phyloP scores from a whole-genome alignment of 345 rosid species.

The Triadica sebifera region DNA sequence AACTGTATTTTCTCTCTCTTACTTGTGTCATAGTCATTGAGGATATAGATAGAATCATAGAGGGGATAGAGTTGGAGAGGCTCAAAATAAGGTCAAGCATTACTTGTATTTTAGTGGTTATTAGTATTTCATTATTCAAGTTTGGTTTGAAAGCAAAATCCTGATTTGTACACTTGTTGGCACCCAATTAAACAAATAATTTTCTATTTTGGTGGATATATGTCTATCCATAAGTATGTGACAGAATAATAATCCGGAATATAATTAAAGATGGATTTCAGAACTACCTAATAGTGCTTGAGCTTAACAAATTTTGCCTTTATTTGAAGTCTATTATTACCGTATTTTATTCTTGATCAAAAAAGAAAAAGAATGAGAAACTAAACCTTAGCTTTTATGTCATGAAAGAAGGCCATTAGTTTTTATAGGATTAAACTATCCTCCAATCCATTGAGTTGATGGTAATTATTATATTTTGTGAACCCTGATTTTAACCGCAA shows the following conservation, averaged over 20 bases:
- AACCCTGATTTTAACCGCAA: too few species aligned
- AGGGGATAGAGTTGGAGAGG: conserved; percentile 40
- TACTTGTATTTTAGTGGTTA: background rate
- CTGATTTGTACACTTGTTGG: background rate
- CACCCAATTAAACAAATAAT: background rate
- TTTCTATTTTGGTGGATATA: background rate
- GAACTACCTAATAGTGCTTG: too few species aligned
- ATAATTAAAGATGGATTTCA: too few species aligned
- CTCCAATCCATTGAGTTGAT: too few species aligned
- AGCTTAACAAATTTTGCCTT: too few species aligned
- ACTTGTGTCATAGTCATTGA: conserved; percentile 15
- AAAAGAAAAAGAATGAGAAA: too few species aligned
- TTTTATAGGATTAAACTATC: too few species aligned
- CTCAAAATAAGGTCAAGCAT: conserved; percentile 18
- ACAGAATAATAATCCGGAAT: background rate
- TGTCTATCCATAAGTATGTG: background rate
- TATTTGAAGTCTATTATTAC: too few species aligned
- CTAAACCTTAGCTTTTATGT: too few species aligned
- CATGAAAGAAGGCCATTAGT: too few species aligned
- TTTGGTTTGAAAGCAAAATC: background rate
- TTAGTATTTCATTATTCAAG: background rate
- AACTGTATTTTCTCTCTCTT: conserved; percentile 20
- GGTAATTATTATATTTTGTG: too few species aligned
- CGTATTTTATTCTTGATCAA: too few species aligned
- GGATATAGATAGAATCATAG: conserved; percentile 26